These are phyloP conservation scores for Pyrenophora tritici-repentis DNA, from an alignment of 2,329 filamentous ascomycete species.

Conservation along the genomic window DNA sequence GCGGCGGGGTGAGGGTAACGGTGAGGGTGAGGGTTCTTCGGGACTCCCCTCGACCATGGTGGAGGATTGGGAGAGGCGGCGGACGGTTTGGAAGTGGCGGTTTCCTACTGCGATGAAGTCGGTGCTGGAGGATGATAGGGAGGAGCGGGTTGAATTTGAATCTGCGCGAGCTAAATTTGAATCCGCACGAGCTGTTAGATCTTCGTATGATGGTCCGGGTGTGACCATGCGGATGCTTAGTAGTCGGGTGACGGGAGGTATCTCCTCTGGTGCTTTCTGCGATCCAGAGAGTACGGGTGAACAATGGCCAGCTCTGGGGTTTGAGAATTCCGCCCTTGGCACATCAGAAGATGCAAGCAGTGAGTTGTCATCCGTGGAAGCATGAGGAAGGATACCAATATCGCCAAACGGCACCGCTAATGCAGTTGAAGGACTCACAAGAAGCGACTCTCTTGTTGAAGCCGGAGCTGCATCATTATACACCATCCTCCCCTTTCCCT, in stretches of 20 bases:
- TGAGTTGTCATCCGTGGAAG: neutral
- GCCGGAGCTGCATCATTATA: neutral
- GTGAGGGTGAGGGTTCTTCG: too few relatives aligned
- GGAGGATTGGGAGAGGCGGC: neutral
- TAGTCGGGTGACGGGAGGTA: too few relatives aligned
- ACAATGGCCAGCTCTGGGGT: too few relatives aligned
- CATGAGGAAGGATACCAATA: neutral
- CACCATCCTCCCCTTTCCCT: conserved; percentile 7
- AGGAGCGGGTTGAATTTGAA: neutral
- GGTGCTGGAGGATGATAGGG: neutral
- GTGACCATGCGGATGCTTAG: neutral
- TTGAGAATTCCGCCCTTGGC: neutral
- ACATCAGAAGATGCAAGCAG: neutral
- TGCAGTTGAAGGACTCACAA: neutral
- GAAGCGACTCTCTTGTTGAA: neutral
- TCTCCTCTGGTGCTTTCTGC: too few relatives aligned
- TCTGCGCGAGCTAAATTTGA: neutral
- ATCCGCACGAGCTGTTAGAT: neutral
- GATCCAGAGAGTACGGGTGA: too few relatives aligned
- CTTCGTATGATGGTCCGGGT: neutral
- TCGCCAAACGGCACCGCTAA: neutral
- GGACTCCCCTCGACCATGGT: neutral
- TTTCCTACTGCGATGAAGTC: neutral
- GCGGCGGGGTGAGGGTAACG: neutral
- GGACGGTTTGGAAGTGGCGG: neutral